Base-by-base conservation (phyloP, 495 filamentous ascomycete species). In the Tetracladium marchalianum region DNA sequence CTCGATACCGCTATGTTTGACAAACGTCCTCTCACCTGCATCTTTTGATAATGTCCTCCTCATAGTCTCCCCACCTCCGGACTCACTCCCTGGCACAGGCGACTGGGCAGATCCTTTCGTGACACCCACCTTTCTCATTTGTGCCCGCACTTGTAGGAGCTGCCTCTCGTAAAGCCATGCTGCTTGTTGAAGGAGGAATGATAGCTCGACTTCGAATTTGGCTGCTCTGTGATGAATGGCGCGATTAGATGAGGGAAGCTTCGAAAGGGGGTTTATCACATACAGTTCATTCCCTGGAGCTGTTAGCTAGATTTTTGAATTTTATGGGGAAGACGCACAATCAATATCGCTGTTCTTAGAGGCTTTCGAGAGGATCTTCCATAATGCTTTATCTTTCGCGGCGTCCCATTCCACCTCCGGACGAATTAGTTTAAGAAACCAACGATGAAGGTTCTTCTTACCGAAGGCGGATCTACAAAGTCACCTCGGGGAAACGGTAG, bases 121-220 rank as follows among this genome's bases (percentile, higher is more conserved):
- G 27, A 64, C 68, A 19, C 75, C 72, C 24, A 84, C 81, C 64
- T 81, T 90, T 41, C 82, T 76, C 76, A 98, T 89, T 66, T 96
- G 90, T 6, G 86, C 87, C 53, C 85, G 78, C 32, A 95, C 84
- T 60, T 95, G 84, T 0, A 83, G 82, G 6, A 93, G 71, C 63
- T 97, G 87, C 36, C 84, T 78, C 65, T 98, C 89, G 56, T 93
- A 94, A 1, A 96, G 80, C 82, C 89, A 96, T 66, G 87, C 87
- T 50, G 87, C 87, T 62, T 97, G 87, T 61, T 96, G 90, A 5
- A 95, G 78, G 7, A 98, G 69, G 60, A 97, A 98, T 18, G 88
- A 75, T 19, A 89, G 75, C 11, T 85, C 81, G 33, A 96, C 92
- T 42, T 84, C 66, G 61, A 85, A 83, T 34, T 69, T 65, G 19